Conservation (phyloP, 1,139 yeast genomes). For the Suhomyces kunorum region DNA sequence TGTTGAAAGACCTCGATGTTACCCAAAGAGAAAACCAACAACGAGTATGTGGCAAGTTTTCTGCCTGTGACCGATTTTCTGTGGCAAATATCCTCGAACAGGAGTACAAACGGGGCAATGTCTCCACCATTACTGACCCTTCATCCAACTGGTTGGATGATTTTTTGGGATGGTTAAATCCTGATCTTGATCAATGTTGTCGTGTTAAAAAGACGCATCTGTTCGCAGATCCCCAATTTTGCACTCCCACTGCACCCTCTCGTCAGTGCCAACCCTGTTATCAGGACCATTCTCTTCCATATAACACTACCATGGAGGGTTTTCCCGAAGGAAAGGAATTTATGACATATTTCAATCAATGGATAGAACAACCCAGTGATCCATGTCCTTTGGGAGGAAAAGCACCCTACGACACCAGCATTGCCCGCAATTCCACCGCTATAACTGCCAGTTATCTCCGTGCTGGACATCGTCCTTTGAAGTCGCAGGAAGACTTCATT, state of each 20-base stretch:
- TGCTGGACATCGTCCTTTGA: constrained; percentile 76
- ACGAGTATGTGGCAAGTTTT: constrained; percentile 80
- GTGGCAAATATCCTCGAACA: constrained; percentile 83
- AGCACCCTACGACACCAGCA: constrained; percentile 78
- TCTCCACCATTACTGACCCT: constrained; percentile 75
- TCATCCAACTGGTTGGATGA: constrained; percentile 94
- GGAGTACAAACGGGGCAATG: constrained; percentile 67
- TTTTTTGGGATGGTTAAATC: constrained; percentile 82
- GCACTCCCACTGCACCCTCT: constrained; percentile 68
- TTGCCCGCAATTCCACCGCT: constrained; percentile 41
- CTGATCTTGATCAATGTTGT: constrained; percentile 84
- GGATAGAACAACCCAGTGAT: constrained; percentile 86
- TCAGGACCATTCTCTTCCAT: constrained; percentile 54
- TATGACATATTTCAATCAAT: constrained; percentile 67
- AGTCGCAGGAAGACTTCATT: constrained; percentile 84
- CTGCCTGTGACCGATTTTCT: constrained; percentile 78
- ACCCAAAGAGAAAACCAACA: constrained; percentile 66
- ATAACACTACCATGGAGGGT: constrained; percentile 77
- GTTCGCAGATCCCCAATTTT: constrained; percentile 43
- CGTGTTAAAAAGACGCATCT: constrained; percentile 50
- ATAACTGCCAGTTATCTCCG: constrained; percentile 70
- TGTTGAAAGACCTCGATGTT: constrained; percentile 64
- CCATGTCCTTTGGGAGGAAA: constrained; percentile 96
- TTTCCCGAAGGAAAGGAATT: constrained; percentile 79
- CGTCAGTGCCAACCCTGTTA: constrained; percentile 76